Conservation (phyloP, 176 grass and related monocot species). For the Stipa capillata region DNA sequence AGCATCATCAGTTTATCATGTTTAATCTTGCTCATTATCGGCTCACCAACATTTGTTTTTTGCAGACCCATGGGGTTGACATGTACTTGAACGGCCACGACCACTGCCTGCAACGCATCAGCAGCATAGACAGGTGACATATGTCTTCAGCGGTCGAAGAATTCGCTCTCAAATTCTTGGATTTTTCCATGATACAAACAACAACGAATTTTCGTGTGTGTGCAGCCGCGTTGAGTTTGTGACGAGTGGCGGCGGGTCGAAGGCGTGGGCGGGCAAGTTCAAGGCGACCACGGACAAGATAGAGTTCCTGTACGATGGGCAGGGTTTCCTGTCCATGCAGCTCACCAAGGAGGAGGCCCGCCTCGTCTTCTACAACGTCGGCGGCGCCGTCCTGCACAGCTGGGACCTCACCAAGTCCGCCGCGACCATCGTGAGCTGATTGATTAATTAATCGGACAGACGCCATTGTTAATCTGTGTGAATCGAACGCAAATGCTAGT, state of each 20-base stretch:
- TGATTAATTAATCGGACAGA: background rate
- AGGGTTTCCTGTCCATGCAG: constrained; percentile 76
- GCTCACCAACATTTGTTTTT: background rate
- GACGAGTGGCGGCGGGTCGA: constrained; percentile 81
- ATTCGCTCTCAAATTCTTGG: background rate
- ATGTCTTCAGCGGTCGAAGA: background rate
- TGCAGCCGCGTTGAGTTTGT: constrained; percentile 51
- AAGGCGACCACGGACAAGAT: constrained; percentile 42
- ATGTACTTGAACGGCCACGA: constrained; percentile 82
- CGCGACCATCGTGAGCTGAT: background rate
- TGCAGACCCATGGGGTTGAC: constrained; percentile 39
- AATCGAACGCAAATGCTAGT: background rate
- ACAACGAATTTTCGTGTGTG: background rate
- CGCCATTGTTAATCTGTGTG: background rate
- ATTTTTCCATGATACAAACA: background rate
- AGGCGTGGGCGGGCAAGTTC: constrained; percentile 68
- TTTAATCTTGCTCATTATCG: background rate
- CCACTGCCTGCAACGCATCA: constrained; percentile 80
- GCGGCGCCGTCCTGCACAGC: constrained; percentile 45
- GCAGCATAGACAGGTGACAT: constrained; percentile 76
- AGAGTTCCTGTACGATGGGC: constrained; percentile 81
- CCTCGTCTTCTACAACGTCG: constrained; percentile 57
- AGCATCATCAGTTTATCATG: background rate
- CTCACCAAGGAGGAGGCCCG: constrained; percentile 29
- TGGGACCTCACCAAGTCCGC: constrained; percentile 43